Base-by-base conservation (phyloP, 148 eudicot genomes). In the Rhododendron ferrugineum region DNA sequence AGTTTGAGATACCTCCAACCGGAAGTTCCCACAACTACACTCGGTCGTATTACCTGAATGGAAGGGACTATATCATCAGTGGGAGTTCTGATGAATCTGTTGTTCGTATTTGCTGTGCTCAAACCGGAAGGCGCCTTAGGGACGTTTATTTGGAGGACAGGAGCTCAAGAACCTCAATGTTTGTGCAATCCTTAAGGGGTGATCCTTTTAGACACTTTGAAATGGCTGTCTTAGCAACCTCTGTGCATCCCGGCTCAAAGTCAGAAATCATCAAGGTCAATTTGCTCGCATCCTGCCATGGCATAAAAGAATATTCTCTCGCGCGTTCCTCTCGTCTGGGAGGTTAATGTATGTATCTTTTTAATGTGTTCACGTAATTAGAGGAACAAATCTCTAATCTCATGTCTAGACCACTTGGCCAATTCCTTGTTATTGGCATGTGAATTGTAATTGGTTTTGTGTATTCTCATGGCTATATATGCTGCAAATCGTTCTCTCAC, bases 21-120 rank as follows among this genome's bases (percentile, higher is more conserved):
- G 98, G 96, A 89, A 95, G 93, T 88, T 81, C 88, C 85, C 91
- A 95, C 83, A 95, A 95, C 81, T 95, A 93, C 84, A 95, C 98
- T 0, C 94, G 98, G 37, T 93, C 98, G 2, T 95, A 95, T 85
- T 95, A 93, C 83, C 92, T 95, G 95, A 95, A 93, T 49, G 96
- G 92, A 72, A 85, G 92, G 56, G 98, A 95, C 87, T 93, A 95
- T 82, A 88, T 95, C 23, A 90, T 95, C 42, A 90, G 93, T 28
- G 98, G 98, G 77, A 95, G 98, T 84, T 90, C 91, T 49, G 96
- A 95, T 64, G 96, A 95, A 86, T 86, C 92, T 85, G 89, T 89
- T 52, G 90, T 95, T 84, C 96, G 96, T 1, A 80, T 95, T 81
- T 92, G 94, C 84, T 95, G 98, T 90, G 92, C 96, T 85, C 94